A percentile compares a stretch with the other conserved stretches of the same genome.
These are phyloP conservation scores for Sporobolomyces pararoseus DNA, from an alignment of 768 basidiomycete species.

Conservation along the genomic window DNA sequence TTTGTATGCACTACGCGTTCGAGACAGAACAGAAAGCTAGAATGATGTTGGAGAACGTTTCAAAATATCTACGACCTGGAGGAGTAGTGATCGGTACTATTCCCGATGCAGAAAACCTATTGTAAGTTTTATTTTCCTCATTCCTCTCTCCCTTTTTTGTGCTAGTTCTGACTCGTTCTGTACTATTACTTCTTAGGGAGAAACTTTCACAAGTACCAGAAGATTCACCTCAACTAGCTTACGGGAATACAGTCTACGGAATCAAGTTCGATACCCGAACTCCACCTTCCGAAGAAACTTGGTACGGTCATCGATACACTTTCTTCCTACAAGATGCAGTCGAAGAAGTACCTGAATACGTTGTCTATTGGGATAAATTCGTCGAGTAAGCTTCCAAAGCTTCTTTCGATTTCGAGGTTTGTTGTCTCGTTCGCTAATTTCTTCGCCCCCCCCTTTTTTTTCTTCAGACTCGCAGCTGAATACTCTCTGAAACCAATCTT, in stretches of 20 bases:
- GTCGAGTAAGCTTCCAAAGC: slow-evolving; percentile 60
- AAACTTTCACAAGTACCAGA: slow-evolving; percentile 1
- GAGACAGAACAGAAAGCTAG: slow-evolving; percentile 80
- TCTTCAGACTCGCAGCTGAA: slow-evolving; percentile 69
- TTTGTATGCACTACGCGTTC: slow-evolving; percentile 99
- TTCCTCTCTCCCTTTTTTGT: background rate
- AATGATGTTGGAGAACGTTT: slow-evolving; percentile 89
- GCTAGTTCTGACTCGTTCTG: background rate
- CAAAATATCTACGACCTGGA: slow-evolving; percentile 69
- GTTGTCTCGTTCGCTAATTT: background rate
- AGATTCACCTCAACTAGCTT: slow-evolving; percentile 66
- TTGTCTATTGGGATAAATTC: slow-evolving; percentile 94
- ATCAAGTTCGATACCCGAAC: slow-evolving; percentile 66
- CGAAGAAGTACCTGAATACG: slow-evolving; percentile 92
- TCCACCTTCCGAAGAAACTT: slow-evolving; percentile 55
- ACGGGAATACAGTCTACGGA: slow-evolving; percentile 85
- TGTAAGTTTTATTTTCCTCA: slow-evolving; percentile 57
- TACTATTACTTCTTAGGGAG: too few relatives aligned
- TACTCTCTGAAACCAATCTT: slow-evolving; percentile 71
- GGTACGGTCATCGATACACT: slow-evolving; percentile 85
- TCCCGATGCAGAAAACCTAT: slow-evolving; percentile 75
- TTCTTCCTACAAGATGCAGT: slow-evolving; percentile 94
- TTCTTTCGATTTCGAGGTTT: background rate
- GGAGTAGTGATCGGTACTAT: slow-evolving; percentile 97
- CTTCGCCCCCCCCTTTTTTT: background rate